These are phyloP conservation scores for Pontederia crassipes DNA, from an alignment of 176 grass and related monocot species.

Conservation along the genomic window DNA sequence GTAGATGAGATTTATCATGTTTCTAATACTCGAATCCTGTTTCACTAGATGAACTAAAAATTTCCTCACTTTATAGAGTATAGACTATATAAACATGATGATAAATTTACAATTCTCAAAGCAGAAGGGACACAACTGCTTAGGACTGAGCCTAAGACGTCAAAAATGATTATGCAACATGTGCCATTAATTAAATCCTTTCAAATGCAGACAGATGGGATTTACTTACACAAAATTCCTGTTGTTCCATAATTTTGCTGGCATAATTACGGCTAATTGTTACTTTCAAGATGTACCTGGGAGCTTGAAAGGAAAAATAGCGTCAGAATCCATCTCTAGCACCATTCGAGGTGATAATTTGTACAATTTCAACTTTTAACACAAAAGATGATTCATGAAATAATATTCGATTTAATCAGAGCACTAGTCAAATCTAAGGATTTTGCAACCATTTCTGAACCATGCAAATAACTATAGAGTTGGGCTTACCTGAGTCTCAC, in stretches of 20 bases:
- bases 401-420: too few relatives aligned
- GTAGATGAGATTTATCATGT: too few relatives aligned
- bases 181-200: background rate
- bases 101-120: background rate
- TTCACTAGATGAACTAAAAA: too few relatives aligned
- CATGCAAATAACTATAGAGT: too few relatives aligned
- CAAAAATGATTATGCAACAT: background rate
- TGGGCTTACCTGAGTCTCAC: constrained; percentile 65
- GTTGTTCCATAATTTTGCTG: constrained; percentile 58
- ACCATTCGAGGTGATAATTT: constrained; percentile 1
- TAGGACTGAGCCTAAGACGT: background rate
- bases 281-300: constrained; percentile 81
- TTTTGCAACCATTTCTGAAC: too few relatives aligned
- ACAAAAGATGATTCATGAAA: too few relatives aligned
- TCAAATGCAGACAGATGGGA: background rate
- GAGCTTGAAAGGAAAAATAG: constrained; percentile 17
- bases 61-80: too few relatives aligned
- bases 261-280: constrained; percentile 85
- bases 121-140: background rate
- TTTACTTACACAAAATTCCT: constrained; percentile 79
- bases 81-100: too few relatives aligned
- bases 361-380: too few relatives aligned
- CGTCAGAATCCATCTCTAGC: constrained; percentile 1
- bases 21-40: too few relatives aligned
- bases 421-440: too few relatives aligned